Base-by-base conservation (phyloP, 768 basidiomycete genomes). In the Lactarius trivialis region DNA sequence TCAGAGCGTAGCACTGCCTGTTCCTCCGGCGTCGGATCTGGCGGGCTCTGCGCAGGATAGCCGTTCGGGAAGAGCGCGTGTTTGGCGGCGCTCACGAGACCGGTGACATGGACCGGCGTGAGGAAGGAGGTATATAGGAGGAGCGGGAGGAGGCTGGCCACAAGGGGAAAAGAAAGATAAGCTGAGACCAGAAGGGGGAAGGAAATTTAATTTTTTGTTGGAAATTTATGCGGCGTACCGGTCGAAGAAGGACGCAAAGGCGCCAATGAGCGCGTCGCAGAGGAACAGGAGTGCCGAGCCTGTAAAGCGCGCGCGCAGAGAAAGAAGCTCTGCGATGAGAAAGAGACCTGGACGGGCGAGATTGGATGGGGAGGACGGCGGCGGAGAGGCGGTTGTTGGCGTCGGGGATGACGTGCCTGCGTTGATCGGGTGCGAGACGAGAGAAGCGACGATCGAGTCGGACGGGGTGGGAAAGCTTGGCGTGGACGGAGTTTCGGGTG, bases 21-120 rank as follows among this genome's bases (percentile, higher is more conserved):
- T 72, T 95, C 93, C 66, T 90, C 90, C 1, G 76, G 76, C 0
- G 86, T 84, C 19, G 94, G 95, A 49, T 91, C 90, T 1, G 81
- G 76, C 1, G 88, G 84, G 0, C 85, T 73, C 0, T 85, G 83
- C 0, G 82, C 89, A 1, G 93, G 93, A 74, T 91, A 92, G 15
- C 96, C 95, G 64, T 85, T 85, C 4, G 96, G 95, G 71, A 96
- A 98, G 30, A 98, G 78, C 8, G 86, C 81, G 9, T 79, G 79
- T 68, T 90, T 91, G 15, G 84, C 74, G 5, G 79, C 70, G 39
- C 82, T 80, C 39, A 85, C 76, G 30, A 81, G 71, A 34, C 76
- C 76, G 21, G 86, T 77, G 28, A 91, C 71, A 55, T 81, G 79
- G 6, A 76, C 63, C 6, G 82, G 76, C 1, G 83, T 80, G 28